Evolutionary conservation across 1,139 yeast genomes (phyloP), one percentile per base, ranked within the genome.

Genomic region (Yamadazyma dendronema): DNA sequence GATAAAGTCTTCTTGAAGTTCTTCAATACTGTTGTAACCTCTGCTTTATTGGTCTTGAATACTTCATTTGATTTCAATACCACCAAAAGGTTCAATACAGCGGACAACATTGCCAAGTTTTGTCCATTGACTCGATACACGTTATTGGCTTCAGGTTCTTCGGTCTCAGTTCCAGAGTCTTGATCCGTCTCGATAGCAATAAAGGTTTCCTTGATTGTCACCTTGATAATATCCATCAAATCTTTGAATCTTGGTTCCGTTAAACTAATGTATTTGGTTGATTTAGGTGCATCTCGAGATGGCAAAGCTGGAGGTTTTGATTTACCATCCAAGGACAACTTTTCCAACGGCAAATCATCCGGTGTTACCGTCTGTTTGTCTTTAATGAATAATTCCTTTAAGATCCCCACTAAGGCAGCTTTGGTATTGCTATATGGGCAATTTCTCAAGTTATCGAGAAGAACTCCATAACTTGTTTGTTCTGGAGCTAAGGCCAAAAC

Each of bases 341-440:
- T 34, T 3, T 38, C 38, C 32, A 48, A 33, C 7, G 41, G 38
- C 8, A 39, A 33, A 9, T 26, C 37, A 6, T 37, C 25, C 3
- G 36, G 37, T 17, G 35, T 40, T n/a, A 28, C 35, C n/a, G 28
- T 14, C 8, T 15, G 17, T 37, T 48, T 47, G 29, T 48, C 50
- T 27, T 56, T 54, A 8, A 69, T 56, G 47, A 77, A 61, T 42
- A 87, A 65, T 45, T 81, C 85, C 54, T 84, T 88, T 49, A 87
- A 69, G 19, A 86, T 76, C 3, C 82, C 78, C 12, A 86, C 71
- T 34, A 82, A 62, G 3, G 79, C 78, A 19, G 80, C 71, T 47
- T 80, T 79, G 16, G 77, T 74, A 31, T 71, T 69, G 30, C 72
- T 77, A 54, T 70, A 81, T 2, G 96, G 95, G 53, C 95, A 86